phyloP scores from a whole-genome alignment of 805 yeast species.

The Cyberlindnera sargentensis region DNA sequence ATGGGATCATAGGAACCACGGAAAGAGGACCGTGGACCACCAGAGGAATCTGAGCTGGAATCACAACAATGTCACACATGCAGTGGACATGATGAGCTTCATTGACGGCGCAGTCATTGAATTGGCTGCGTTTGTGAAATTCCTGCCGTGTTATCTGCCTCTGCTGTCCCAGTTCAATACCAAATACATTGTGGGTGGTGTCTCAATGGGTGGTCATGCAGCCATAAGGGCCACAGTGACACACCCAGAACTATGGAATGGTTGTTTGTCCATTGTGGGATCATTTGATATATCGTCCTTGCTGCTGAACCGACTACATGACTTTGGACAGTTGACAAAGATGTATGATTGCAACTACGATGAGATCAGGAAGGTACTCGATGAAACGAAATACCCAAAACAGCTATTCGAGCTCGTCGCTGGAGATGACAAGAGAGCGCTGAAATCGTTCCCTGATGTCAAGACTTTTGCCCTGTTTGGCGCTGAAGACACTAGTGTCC shows the following conservation, averaged over 20 bases:
- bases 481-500: conserved; percentile 11
- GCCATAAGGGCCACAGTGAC: conserved; percentile 11
- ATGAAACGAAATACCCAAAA: conserved; percentile 2
- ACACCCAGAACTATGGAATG: conserved; percentile 12
- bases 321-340: neutral
- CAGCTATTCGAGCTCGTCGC: conserved; percentile 7
- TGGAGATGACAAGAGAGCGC: conserved; percentile 12
- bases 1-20: conserved; percentile 22
- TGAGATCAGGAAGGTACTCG: neutral
- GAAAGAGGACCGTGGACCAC: conserved; percentile 7
- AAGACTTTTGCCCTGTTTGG: conserved; percentile 20
- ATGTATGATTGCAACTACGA: conserved; percentile 1
- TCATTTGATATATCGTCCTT: conserved; percentile 16
- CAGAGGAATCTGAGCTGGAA: conserved; percentile 9
- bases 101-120: conserved; percentile 17
- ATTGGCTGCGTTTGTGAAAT: conserved; percentile 14
- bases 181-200: conserved; percentile 12
- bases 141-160: conserved; percentile 11
- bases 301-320: conserved; percentile 11
- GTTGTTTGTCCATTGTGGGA: conserved; percentile 18
- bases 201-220: conserved; percentile 22
- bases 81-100: conserved; percentile 13
- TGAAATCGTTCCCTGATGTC: conserved; percentile 2
- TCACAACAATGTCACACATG: conserved; percentile 15
- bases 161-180: conserved; percentile 1